Conservation (phyloP, 441 rosid genomes). For the Erodium texanum region DNA sequence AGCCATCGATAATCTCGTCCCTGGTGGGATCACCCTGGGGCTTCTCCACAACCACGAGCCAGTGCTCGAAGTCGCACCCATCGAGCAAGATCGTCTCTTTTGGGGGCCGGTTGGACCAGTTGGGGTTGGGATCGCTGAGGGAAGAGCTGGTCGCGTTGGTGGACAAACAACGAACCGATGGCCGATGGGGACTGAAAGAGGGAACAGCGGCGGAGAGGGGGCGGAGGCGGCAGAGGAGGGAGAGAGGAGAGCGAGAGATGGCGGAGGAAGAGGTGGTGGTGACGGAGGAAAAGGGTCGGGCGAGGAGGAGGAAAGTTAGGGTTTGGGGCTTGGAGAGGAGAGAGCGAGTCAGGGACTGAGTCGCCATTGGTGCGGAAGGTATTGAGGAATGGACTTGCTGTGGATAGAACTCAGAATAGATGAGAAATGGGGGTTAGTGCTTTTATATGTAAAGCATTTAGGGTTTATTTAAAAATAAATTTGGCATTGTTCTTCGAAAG, state of each 20-base stretch:
- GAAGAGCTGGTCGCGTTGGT: slow-evolving; percentile 47
- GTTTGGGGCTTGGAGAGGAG: slow-evolving; percentile 26
- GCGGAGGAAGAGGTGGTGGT: slow-evolving; percentile 27
- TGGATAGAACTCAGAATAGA: neutral
- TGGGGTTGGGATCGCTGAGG: slow-evolving; percentile 54
- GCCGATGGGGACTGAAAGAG: neutral
- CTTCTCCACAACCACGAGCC: slow-evolving; percentile 76
- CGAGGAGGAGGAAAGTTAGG: slow-evolving; percentile 21
- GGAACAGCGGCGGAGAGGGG: slow-evolving; percentile 19
- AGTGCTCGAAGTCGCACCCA: slow-evolving; percentile 82
- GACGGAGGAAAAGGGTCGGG: slow-evolving; percentile 26
- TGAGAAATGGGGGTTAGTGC: neutral
- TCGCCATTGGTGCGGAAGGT: slow-evolving; percentile 29
- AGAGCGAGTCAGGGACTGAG: slow-evolving; percentile 25
- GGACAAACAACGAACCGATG: slow-evolving; percentile 26
- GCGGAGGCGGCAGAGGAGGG: slow-evolving; percentile 13
- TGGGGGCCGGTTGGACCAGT: slow-evolving; percentile 77
- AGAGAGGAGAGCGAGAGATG: slow-evolving; percentile 15
- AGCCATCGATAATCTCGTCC: slow-evolving; percentile 65
- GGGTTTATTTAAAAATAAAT: neutral
- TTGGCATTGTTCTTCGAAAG: neutral
- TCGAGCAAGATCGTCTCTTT: slow-evolving; percentile 80
- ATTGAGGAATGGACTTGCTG: neutral
- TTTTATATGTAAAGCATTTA: neutral
- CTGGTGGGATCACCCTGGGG: slow-evolving; percentile 59